phyloP scores from a whole-genome alignment of 345 rosid species.

The Cochlearia excelsa region DNA sequence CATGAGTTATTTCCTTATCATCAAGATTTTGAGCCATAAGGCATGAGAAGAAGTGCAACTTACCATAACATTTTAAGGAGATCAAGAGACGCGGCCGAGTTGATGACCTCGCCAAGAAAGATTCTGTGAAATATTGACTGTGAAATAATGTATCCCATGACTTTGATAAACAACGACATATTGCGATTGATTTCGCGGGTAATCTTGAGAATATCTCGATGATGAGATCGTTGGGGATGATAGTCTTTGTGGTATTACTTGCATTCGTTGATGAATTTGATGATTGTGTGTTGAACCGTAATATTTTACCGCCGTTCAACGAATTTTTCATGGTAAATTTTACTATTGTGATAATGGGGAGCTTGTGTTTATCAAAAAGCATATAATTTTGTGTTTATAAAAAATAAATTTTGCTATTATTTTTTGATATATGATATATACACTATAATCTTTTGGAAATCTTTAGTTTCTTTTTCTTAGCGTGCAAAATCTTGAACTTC shows the following conservation, averaged over 20 bases:
- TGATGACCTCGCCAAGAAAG: background rate
- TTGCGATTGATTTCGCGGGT: background rate
- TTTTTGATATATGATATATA: too few species aligned
- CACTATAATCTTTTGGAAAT: too few species aligned
- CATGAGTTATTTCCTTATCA: background rate
- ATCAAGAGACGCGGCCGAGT: conserved; percentile 4
- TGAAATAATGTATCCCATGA: conserved; percentile 8
- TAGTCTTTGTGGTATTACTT: background rate
- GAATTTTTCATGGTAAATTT: background rate
- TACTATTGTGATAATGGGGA: too few species aligned
- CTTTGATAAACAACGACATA: background rate
- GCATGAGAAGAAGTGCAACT: conserved; percentile 6
- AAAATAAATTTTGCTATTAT: too few species aligned
- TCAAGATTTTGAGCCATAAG: conserved; percentile 7
- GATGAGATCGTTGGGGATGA: conserved; percentile 11
- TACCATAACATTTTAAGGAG: background rate
- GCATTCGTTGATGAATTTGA: background rate
- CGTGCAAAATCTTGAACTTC: too few species aligned
- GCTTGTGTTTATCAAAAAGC: too few species aligned
- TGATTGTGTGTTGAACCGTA: background rate
- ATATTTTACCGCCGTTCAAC: background rate
- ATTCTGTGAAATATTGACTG: background rate
- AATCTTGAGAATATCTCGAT: conserved; percentile 2
- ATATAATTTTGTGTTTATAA: too few species aligned
- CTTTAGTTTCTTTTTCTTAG: too few species aligned